phyloP scores from a whole-genome alignment of 2,329 filamentous ascomycete species.

The Monilinia vaccinii-corymbosi region DNA sequence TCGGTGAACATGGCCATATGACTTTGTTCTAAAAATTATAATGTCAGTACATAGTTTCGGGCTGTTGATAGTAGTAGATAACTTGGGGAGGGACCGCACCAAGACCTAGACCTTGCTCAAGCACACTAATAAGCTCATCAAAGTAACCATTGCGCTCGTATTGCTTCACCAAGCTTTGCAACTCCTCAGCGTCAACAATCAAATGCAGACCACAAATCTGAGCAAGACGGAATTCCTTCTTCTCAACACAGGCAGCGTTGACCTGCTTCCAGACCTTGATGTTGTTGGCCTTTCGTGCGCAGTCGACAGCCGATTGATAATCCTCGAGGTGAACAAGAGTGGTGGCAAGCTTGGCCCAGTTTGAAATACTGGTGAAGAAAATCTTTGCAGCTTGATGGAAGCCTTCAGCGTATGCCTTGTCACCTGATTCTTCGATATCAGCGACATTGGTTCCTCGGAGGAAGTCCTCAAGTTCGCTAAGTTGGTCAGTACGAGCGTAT shows the following conservation, averaged over 20 bases:
- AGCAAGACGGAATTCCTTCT: slow-evolving; percentile 97
- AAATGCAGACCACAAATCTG: slow-evolving; percentile 98
- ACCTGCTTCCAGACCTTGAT: slow-evolving; percentile 99
- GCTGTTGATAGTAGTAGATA: not conserved
- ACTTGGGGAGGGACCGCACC: slow-evolving; percentile 8
- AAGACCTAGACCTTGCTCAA: slow-evolving; percentile 90
- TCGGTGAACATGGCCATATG: slow-evolving; percentile 98
- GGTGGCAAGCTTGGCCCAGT: slow-evolving; percentile 98
- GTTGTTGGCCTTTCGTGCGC: slow-evolving; percentile 95
- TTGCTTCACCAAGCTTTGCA: slow-evolving; percentile 86
- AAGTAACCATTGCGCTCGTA: slow-evolving; percentile 98
- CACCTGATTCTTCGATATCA: slow-evolving; percentile 91
- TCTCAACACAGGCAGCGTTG: slow-evolving; percentile 87
- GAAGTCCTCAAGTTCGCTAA: slow-evolving; percentile 93
- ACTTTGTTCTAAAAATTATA: slow-evolving; percentile 43
- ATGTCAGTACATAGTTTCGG: slow-evolving; percentile 1
- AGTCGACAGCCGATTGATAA: slow-evolving; percentile 96
- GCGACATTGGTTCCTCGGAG: slow-evolving; percentile 87
- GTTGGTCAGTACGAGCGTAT: slow-evolving; percentile 84
- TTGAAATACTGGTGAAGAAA: slow-evolving; percentile 96
- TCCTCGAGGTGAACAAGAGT: slow-evolving; percentile 95
- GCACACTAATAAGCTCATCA: slow-evolving; percentile 87
- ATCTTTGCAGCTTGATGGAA: slow-evolving; percentile 96
- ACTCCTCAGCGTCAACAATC: slow-evolving; percentile 93
- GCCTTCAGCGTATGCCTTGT: slow-evolving; percentile 94